Evolutionary conservation across 495 filamentous ascomycete genomes (phyloP).

Genomic region (Penicillium atrosanguineum): DNA sequence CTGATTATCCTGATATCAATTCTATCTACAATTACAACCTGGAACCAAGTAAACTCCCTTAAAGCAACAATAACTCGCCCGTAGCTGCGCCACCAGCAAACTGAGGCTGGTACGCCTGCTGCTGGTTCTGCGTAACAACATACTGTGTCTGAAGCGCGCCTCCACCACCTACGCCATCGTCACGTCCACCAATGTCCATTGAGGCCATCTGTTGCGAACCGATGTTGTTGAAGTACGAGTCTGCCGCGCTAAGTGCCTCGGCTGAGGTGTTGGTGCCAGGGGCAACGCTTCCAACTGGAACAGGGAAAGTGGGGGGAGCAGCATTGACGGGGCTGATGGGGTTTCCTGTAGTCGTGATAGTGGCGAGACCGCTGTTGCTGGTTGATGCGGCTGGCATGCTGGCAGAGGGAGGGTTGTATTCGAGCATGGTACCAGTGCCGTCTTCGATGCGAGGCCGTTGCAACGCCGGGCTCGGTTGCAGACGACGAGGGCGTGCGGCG

Average conservation of each 20-base stretch:
- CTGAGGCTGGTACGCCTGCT: constrained; percentile 52
- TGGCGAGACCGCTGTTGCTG: constrained; percentile 28
- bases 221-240: constrained; percentile 78
- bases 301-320: constrained; percentile 20
- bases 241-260: constrained; percentile 74
- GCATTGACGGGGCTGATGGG: constrained; percentile 19
- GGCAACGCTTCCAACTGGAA: constrained; percentile 17
- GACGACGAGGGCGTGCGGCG: constrained; percentile 72
- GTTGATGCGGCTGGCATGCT: constrained; percentile 19
- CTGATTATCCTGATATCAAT: constrained; percentile 6
- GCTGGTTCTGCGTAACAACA: constrained; percentile 55
- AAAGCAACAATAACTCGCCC: constrained; percentile 49
- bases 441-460: constrained; percentile 62
- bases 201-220: constrained; percentile 69
- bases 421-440: constrained; percentile 32
- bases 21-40: constrained; percentile 29
- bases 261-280: constrained; percentile 16
- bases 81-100: constrained; percentile 47
- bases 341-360: constrained; percentile 24
- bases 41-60: constrained; percentile 8
- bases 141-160: constrained; percentile 45
- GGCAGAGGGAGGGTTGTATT: constrained; percentile 27
- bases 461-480: constrained; percentile 79
- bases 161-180: constrained; percentile 36
- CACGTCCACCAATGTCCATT: constrained; percentile 56